phyloP scores from a whole-genome alignment of 2,329 filamentous ascomycete species.

The Botryotinia convoluta region DNA sequence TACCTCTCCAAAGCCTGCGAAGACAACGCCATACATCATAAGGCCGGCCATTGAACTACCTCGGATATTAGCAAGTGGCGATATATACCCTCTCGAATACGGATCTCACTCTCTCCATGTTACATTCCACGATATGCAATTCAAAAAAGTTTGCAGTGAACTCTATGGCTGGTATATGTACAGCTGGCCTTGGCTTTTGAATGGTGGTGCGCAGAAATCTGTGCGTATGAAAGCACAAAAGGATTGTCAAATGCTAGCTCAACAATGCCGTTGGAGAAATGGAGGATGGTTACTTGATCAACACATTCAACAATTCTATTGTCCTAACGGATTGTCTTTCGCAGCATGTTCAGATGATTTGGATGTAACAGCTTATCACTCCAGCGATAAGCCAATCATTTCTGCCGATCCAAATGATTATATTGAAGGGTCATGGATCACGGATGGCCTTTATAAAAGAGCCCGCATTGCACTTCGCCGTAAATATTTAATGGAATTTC shows the following conservation, averaged over 20 bases:
- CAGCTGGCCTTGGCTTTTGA: neutral
- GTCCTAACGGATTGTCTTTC: neutral
- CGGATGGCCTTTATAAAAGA: neutral
- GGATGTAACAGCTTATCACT: too few relatives aligned
- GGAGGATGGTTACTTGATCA: constrained; percentile 16
- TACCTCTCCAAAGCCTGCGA: too few relatives aligned
- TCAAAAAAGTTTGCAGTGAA: neutral
- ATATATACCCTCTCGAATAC: constrained; percentile 13
- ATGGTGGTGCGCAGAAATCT: neutral
- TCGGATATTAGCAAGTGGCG: constrained; percentile 6
- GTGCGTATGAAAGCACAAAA: neutral
- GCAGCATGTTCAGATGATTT: neutral
- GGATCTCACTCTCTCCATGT: neutral
- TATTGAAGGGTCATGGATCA: neutral
- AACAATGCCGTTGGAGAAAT: constrained; percentile 15
- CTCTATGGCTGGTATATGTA: constrained; percentile 6
- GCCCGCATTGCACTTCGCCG: neutral
- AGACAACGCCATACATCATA: neutral
- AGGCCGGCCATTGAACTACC: neutral
- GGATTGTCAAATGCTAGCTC: constrained; percentile 4
- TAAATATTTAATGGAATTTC: constrained; percentile 14
- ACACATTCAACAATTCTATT: constrained; percentile 11
- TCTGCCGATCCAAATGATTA: constrained; percentile 2
- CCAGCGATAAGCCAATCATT: neutral
- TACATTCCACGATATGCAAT: neutral